Base-by-base conservation (phyloP, 164 flowering plant species). In the Cinnamomum micranthum region DNA sequence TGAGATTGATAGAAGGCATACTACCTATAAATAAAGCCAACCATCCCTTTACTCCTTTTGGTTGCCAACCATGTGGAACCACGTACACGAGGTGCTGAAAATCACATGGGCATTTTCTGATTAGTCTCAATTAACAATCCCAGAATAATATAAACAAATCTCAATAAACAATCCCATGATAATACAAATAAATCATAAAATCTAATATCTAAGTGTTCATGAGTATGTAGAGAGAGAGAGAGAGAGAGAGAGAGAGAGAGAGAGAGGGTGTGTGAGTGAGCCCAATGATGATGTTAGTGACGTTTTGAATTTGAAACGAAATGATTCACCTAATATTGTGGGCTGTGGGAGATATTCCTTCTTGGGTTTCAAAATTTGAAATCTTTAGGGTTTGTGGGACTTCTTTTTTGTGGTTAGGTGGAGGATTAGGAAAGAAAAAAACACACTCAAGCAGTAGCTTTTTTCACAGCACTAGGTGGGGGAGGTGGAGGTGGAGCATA, bases 281-380 rank as follows among this genome's bases (percentile, higher is more conserved):
- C 11, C 47, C 47, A 41, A 41, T 64, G 19, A 31, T 19, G 28
- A 31, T 19, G 28, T 10, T 31, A 14, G n/a, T 25, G 14, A 15
- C 28, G 19, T 66, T 77, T 77, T 73, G 76, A 78, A 78, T 74
- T 74, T 70, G 77, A 78, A 78, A 73, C 28, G 80, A 35, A 78
- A 78, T 70, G 76, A 70, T 78, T 69, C 50, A 74, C 24, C 22
- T 25, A 66, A 70, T 70, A 70, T 15, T 9, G 12, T 50, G 68
- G 55, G 20, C 15, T 17, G 76, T 68, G 28, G 72, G 33, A 51
- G 62, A 19, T 77, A 23, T 23, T 62, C 28, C 23, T 10, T 72
- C 17, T 60, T 20, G 59, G 22, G 71, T 74, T 78, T 78, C 77
- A 71, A 74, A 78, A 11, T 78, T 74, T 74, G 77, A 78, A 78